These are phyloP conservation scores for Coemansia sp. DNA, from an alignment of 192 early-diverging fungal species.

Conservation along the genomic window DNA sequence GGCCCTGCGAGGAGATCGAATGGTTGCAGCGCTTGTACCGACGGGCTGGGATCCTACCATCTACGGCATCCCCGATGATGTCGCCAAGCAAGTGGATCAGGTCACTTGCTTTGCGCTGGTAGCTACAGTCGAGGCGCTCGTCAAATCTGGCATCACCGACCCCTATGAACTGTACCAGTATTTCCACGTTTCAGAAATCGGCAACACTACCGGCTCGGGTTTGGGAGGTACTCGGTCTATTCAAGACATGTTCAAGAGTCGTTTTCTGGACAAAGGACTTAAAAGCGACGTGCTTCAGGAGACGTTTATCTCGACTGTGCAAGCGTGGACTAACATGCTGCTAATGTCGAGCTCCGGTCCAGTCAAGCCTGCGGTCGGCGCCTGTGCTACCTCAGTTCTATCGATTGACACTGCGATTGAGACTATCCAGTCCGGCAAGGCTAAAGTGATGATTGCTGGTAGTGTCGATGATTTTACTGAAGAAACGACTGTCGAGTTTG, in stretches of 20 bases:
- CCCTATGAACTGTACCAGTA: slow-evolving; percentile 97
- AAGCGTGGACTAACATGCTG: slow-evolving; percentile 95
- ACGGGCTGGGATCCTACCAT: slow-evolving; percentile 90
- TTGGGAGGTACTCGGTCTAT: slow-evolving; percentile 80
- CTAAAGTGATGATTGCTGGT: slow-evolving; percentile 90
- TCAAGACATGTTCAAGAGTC: slow-evolving; percentile 72
- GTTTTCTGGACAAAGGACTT: slow-evolving; percentile 72
- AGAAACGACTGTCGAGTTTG: slow-evolving; percentile 88
- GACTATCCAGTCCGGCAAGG: slow-evolving; percentile 85
- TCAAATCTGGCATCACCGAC: slow-evolving; percentile 90
- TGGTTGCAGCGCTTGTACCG: slow-evolving; percentile 87
- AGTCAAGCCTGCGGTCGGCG: slow-evolving; percentile 76
- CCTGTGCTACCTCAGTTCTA: slow-evolving; percentile 90
- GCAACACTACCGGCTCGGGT: slow-evolving; percentile 87
- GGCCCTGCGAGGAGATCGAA: slow-evolving; percentile 79
- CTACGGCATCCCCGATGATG: slow-evolving; percentile 91
- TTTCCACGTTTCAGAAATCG: slow-evolving; percentile 92
- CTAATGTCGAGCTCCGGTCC: slow-evolving; percentile 90
- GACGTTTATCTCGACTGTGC: slow-evolving; percentile 92
- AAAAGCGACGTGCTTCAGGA: slow-evolving; percentile 90
- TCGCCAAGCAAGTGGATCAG: slow-evolving; percentile 87
- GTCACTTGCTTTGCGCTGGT: slow-evolving; percentile 87
- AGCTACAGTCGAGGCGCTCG: slow-evolving; percentile 88
- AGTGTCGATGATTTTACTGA: slow-evolving; percentile 89
- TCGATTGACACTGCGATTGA: slow-evolving; percentile 90